Evolutionary conservation across 2,329 filamentous ascomycete genomes (phyloP).

Genomic region (Arthrobotrys megalospora): DNA sequence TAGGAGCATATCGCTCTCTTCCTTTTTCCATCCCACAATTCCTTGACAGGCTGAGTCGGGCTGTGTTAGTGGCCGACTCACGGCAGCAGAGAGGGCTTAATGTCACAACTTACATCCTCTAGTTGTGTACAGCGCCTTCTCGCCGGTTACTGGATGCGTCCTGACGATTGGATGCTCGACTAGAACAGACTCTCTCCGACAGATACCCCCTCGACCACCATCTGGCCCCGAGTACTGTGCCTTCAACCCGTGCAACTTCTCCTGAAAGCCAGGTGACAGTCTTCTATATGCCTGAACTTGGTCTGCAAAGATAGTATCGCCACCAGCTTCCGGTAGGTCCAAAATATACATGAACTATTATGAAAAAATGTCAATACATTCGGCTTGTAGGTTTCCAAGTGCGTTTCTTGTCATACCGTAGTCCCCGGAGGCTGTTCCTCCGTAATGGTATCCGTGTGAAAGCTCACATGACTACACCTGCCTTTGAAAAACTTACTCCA

Average conservation of each 20-base stretch:
- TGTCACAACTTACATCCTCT: conserved; percentile 77
- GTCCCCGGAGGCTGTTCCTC: conserved; percentile 90
- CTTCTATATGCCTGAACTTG: conserved; percentile 85
- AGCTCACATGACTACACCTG: conserved; percentile 84
- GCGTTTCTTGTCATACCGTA: conserved; percentile 68
- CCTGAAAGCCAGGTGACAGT: conserved; percentile 82
- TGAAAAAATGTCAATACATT: background rate
- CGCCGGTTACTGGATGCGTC: conserved; percentile 83
- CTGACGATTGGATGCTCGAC: conserved; percentile 83
- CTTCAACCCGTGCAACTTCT: conserved; percentile 83
- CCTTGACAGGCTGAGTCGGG: conserved; percentile 22
- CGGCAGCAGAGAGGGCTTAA: background rate
- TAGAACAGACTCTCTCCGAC: conserved; percentile 81
- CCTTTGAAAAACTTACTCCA: conserved; percentile 77
- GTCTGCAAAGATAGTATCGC: conserved; percentile 87
- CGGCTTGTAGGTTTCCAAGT: background rate
- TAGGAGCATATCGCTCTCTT: conserved; percentile 83
- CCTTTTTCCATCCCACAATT: conserved; percentile 87
- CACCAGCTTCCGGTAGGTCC: conserved; percentile 75
- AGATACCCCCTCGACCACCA: conserved; percentile 77
- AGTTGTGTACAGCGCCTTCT: conserved; percentile 87
- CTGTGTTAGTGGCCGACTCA: background rate
- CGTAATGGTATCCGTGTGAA: conserved; percentile 91
- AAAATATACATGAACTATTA: conserved; percentile 81
- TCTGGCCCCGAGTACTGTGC: conserved; percentile 87